Percentiles rank a stretch among this genome's conserved stretches.
These are phyloP conservation scores for Curvularia lunata DNA, from an alignment of 2,329 filamentous ascomycete genomes.

Conservation along the genomic window DNA sequence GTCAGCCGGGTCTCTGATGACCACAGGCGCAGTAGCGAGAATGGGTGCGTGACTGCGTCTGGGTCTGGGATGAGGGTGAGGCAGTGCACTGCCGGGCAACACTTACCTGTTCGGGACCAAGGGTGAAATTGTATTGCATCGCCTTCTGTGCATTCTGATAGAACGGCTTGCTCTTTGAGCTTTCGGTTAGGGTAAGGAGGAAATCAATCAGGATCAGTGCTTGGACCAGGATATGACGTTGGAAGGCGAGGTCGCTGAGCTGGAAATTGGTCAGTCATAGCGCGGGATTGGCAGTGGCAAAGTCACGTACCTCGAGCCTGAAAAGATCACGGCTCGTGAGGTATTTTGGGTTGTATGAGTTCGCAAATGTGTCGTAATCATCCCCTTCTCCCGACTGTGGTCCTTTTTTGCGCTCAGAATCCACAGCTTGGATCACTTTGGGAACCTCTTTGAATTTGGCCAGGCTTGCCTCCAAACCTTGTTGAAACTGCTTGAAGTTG, in stretches of 20 bases:
- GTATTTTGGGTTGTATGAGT: constrained; percentile 95
- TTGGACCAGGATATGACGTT: constrained; percentile 92
- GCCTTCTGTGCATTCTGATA: constrained; percentile 80
- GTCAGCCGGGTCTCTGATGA: constrained; percentile 43
- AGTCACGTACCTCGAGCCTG: constrained; percentile 75
- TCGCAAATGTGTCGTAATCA: constrained; percentile 68
- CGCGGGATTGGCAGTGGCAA: constrained; percentile 23
- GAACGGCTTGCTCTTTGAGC: constrained; percentile 79
- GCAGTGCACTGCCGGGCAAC: constrained; percentile 14
- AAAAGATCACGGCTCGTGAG: constrained; percentile 97
- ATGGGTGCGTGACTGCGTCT: constrained; percentile 11
- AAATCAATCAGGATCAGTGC: constrained; percentile 95
- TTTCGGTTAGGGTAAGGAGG: constrained; percentile 83
- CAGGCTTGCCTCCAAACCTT: constrained; percentile 67
- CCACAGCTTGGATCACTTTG: constrained; percentile 70
- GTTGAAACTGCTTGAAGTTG: constrained; percentile 71
- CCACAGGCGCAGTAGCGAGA: constrained; percentile 28
- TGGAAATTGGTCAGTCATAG: constrained; percentile 50
- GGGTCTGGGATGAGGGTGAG: background rate
- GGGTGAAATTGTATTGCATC: constrained; percentile 78
- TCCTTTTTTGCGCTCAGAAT: constrained; percentile 66
- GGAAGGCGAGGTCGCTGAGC: constrained; percentile 93
- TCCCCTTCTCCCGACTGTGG: constrained; percentile 68
- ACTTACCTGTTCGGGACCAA: constrained; percentile 83
- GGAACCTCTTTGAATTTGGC: constrained; percentile 76